Evolutionary conservation across 2,329 filamentous ascomycete genomes (phyloP).

Genomic region (Cladosporium sp.): DNA sequence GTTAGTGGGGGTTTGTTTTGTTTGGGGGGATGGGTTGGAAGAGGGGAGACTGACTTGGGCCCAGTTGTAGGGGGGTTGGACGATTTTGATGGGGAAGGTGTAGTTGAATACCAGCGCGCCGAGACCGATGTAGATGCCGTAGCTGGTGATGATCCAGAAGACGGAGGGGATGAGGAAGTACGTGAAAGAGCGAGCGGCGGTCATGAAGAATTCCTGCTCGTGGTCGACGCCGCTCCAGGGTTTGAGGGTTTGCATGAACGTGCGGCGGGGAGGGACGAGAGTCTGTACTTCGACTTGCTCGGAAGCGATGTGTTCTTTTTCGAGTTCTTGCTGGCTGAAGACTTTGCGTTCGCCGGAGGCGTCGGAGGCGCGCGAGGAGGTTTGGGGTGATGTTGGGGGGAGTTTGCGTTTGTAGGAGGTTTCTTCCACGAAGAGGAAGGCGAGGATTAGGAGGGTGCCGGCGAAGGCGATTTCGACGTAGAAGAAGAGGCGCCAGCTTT

Average conservation of each 20-base stretch:
- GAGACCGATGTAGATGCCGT: constrained; percentile 36
- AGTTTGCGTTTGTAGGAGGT: constrained; percentile 45
- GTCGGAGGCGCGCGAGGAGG: constrained; percentile 9
- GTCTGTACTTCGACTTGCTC: constrained; percentile 25
- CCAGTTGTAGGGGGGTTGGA: constrained; percentile 32
- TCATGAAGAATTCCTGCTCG: constrained; percentile 33
- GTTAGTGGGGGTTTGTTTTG: constrained; percentile 3
- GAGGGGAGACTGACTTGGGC: constrained; percentile 7
- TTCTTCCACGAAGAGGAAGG: constrained; percentile 58
- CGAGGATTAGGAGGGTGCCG: constrained; percentile 38
- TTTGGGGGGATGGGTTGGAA: not conserved
- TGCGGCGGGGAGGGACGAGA: constrained; percentile 24
- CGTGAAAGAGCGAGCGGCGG: constrained; percentile 30
- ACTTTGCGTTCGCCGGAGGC: constrained; percentile 15
- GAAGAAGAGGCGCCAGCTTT: constrained; percentile 58
- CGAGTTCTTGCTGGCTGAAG: constrained; percentile 20
- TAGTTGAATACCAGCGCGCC: constrained; percentile 37
- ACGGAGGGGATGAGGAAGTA: constrained; percentile 36
- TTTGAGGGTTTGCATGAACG: constrained; percentile 29
- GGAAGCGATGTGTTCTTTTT: constrained; percentile 19
- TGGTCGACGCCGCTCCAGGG: constrained; percentile 31
- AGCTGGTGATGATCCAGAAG: constrained; percentile 35
- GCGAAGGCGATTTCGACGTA: constrained; percentile 56
- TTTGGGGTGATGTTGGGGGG: constrained; percentile 9
- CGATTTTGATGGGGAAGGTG: constrained; percentile 34